A percentile compares a stretch with the other conserved stretches of the same genome.
Evolutionary conservation across 208 protist species (phyloP).

Genomic region (Leishmania martiniquensis): DNA sequence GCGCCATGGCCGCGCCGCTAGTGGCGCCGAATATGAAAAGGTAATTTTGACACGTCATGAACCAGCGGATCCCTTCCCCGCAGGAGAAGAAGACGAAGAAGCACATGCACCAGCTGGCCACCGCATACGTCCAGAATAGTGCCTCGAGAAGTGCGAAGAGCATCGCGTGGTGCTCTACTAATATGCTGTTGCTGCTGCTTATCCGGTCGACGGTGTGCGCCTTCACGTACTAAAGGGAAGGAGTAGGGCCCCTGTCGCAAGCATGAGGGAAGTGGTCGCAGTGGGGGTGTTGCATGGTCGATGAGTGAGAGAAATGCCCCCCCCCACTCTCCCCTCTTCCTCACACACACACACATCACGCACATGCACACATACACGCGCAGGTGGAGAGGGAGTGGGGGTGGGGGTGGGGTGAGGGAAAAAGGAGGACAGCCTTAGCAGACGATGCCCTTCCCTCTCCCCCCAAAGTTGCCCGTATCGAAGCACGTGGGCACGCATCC

Average conservation of each 20-base stretch:
- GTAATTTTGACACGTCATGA: constrained; percentile 77
- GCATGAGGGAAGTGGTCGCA: background rate
- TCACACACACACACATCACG: background rate
- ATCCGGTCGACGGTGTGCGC: background rate
- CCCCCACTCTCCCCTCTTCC: too few species aligned
- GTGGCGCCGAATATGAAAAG: constrained; percentile 74
- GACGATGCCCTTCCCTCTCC: background rate
- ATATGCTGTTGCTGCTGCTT: background rate
- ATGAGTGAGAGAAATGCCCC: background rate
- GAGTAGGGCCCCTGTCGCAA: background rate
- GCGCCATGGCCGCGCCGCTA: constrained; percentile 45
- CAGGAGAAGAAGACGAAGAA: constrained; percentile 90
- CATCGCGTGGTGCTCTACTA: constrained; percentile 6
- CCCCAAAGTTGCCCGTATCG: background rate
- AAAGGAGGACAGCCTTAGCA: background rate
- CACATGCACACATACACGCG: background rate
- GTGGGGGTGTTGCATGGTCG: background rate
- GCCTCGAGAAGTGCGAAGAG: constrained; percentile 34
- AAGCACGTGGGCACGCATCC: background rate
- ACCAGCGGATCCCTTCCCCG: constrained; percentile 82
- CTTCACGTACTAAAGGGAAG: background rate
- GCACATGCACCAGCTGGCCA: constrained; percentile 90
- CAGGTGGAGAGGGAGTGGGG: background rate
- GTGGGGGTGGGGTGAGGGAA: background rate
- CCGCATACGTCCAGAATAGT: constrained; percentile 74